Evolutionary conservation across 768 basidiomycete species (phyloP).

Genomic region (Trametes coccinea): DNA sequence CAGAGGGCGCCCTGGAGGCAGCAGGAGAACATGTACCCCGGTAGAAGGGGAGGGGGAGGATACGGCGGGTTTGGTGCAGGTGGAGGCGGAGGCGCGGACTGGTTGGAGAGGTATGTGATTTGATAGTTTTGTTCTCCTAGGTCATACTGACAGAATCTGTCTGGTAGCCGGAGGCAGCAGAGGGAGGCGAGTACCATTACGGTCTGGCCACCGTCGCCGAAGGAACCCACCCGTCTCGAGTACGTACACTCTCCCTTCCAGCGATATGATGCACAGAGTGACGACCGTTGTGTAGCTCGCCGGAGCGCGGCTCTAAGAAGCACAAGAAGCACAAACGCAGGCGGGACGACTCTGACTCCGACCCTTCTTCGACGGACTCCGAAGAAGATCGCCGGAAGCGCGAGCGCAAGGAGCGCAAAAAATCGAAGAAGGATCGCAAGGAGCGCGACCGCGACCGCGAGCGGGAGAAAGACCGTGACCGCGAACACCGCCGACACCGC

Average conservation of each 20-base stretch:
- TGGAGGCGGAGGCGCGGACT: constrained; percentile 50
- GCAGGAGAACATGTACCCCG: constrained; percentile 59
- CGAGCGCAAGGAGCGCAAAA: constrained; percentile 63
- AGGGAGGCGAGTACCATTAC: constrained; percentile 55
- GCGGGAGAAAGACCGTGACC: constrained; percentile 30
- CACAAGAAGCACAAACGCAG: constrained; percentile 60
- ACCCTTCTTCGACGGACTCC: constrained; percentile 44
- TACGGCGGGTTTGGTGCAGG: constrained; percentile 17
- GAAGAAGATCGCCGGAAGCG: constrained; percentile 61
- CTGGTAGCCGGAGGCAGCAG: constrained; percentile 65
- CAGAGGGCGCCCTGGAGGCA: constrained; percentile 45
- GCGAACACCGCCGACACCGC: constrained; percentile 32
- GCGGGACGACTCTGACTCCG: constrained; percentile 45
- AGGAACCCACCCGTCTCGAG: constrained; percentile 52
- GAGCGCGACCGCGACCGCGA: constrained; percentile 47
- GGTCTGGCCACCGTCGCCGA: constrained; percentile 86
- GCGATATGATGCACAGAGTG: not conserved
- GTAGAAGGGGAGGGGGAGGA: constrained; percentile 32
- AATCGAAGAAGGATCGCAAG: constrained; percentile 49
- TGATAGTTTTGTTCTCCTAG: not conserved
- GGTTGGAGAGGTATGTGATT: constrained; percentile 62
- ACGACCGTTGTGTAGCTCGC: constrained; percentile 45
- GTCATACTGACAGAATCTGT: not conserved
- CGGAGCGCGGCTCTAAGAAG: constrained; percentile 50
- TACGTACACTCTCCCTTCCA: constrained; percentile 43